Evolutionary conservation across 2,329 filamentous ascomycete species (phyloP).

Genomic region (Sporothrix variecibatus): DNA sequence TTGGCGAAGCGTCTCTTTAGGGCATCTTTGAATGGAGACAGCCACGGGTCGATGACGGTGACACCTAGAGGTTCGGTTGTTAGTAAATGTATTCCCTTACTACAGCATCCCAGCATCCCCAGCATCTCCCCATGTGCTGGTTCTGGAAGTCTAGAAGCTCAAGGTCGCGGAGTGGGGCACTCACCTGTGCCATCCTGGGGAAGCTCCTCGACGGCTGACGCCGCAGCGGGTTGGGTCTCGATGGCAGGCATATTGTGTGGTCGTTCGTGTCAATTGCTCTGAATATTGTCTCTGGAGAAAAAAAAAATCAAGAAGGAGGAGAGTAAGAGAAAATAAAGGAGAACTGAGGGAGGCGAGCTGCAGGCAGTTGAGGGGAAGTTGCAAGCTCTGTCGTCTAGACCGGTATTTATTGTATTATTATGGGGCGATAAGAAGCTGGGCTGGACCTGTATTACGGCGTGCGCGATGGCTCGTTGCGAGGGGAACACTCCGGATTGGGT

Average conservation of each 20-base stretch:
- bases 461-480: slow-evolving; percentile 24
- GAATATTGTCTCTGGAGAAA: neutral
- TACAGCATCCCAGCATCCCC: no score
- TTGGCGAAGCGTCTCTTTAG: slow-evolving; percentile 76
- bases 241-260: slow-evolving; percentile 18
- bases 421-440: slow-evolving; percentile 28
- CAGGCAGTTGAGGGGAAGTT: slow-evolving; percentile 18
- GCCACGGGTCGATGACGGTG: slow-evolving; percentile 82
- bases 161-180: slow-evolving; percentile 17
- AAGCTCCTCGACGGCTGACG: slow-evolving; percentile 24
- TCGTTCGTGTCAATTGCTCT: neutral
- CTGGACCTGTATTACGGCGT: neutral
- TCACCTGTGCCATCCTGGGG: slow-evolving; percentile 31
- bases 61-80: slow-evolving; percentile 61
- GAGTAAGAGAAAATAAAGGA: neutral
- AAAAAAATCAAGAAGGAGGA: neutral
- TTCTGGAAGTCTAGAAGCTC: neutral
- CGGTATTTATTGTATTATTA: slow-evolving; percentile 27
- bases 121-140: neutral
- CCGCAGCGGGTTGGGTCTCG: neutral
- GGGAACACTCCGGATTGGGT: slow-evolving; percentile 25
- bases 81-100: neutral
- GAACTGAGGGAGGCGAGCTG: slow-evolving; percentile 6
- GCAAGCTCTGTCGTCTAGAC: slow-evolving; percentile 21
- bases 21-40: slow-evolving; percentile 78